Evolutionary conservation across 140 eudicot genomes (phyloP).

Genomic region (Oenanthe javanica): DNA sequence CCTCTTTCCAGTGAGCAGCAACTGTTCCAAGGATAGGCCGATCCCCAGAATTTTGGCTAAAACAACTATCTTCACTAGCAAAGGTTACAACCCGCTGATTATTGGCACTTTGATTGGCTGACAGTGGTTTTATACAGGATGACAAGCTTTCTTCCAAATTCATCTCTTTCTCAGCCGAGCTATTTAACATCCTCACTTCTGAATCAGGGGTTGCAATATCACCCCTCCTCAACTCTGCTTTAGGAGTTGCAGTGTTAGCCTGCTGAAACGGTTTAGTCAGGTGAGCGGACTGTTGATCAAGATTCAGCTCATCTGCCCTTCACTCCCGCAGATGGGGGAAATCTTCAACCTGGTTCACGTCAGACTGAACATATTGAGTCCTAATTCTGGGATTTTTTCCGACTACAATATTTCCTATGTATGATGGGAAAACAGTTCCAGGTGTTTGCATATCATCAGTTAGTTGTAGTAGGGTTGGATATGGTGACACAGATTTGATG

Average conservation of each 20-base stretch:
- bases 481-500: constrained; percentile 50
- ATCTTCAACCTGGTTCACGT: too few species aligned
- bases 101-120: constrained; percentile 19
- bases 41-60: constrained; percentile 26
- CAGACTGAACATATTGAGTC: constrained; percentile 44
- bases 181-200: neutral
- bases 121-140: constrained; percentile 59
- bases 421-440: constrained; percentile 68
- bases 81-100: constrained; percentile 12
- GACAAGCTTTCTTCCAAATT: constrained; percentile 54
- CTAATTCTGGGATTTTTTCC: constrained; percentile 50
- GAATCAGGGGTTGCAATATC: neutral
- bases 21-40: constrained; percentile 43
- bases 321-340: constrained; percentile 31
- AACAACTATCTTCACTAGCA: constrained; percentile 13
- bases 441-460: constrained; percentile 87
- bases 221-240: constrained; percentile 17
- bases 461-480: constrained; percentile 66
- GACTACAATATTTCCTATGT: constrained; percentile 25
- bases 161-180: constrained; percentile 25
- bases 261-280: constrained; percentile 25
- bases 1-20: constrained; percentile 43
- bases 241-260: constrained; percentile 25
- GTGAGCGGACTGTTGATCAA: constrained; percentile 18
- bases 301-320: constrained; percentile 26